Conservation (phyloP, 208 protist species). For the Blastocrithidia nonstop region DNA sequence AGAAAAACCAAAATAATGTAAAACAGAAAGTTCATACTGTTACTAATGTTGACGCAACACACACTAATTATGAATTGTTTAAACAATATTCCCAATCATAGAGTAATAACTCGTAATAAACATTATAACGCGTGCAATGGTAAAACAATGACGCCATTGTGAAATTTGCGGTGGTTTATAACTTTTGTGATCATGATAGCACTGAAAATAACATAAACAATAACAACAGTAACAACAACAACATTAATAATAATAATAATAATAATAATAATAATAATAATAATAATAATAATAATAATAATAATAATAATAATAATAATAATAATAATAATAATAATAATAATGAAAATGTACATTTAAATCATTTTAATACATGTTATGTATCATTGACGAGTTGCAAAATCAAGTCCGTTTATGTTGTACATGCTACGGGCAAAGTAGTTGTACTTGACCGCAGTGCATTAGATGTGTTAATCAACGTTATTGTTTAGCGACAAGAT, state of each 20-base stretch:
- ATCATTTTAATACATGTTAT: too few relatives aligned
- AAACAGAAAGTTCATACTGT: neutral
- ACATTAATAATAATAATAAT: too few relatives aligned
- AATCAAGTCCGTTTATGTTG: slow-evolving; percentile 27
- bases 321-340: neutral
- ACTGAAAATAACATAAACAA: too few relatives aligned
- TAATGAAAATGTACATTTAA: neutral
- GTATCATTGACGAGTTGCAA: too few relatives aligned
- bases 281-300: too few relatives aligned
- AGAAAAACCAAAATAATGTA: neutral
- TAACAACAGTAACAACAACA: too few relatives aligned
- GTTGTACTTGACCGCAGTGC: slow-evolving; percentile 30
- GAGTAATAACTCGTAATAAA: too few relatives aligned
- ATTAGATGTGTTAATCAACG: slow-evolving; percentile 40
- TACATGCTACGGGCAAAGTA: slow-evolving; percentile 44
- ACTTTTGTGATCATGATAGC: too few relatives aligned
- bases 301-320: slow-evolving; percentile 1
- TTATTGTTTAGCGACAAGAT: slow-evolving; percentile 23
- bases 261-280: too few relatives aligned
- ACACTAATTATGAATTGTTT: neutral
- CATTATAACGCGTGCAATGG: too few relatives aligned
- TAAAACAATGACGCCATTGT: too few relatives aligned
- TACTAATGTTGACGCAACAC: neutral
- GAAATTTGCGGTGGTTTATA: too few relatives aligned
- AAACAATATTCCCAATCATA: neutral